Evolutionary conservation across 805 yeast genomes (phyloP), one percentile per base, ranked within the genome.

Genomic region (Schwanniomyces vanrijiae): DNA sequence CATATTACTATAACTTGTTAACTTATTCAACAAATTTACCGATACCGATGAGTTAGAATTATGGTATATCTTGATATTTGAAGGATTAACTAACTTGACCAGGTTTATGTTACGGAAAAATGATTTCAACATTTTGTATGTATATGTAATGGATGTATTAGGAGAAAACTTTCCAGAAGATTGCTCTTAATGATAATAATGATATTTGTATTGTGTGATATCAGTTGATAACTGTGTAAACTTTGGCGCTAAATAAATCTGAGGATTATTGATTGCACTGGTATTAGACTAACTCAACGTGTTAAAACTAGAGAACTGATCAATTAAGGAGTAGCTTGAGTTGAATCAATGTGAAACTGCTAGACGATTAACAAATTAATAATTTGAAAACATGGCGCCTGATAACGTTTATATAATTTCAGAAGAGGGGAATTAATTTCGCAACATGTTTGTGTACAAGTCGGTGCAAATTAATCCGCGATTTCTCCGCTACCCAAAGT

Each of bases 1-100:
- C 54, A 54, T 54, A 43, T 37, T 56, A 50, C 56, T 45, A 43
- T 55, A 61, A 42, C 50, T 44, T 26, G 43, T 43, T 29, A 60
- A 53, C 40, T 55, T 57, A 22, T 53, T 54, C 42, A 64, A 62
- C 43, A 67, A 53, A 42, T 65, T 65, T 38, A 49, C 52, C 9
- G 69, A 64, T 11, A 55, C 48, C 39, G 53, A 50, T 24, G 64
- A 59, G 38, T 58, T 48, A 21, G 70, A 43, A 52, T 65, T 60
- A 58, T 68, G 72, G 55, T 65, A 67, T 42, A 66, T 48, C 8
- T 54, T 48, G 10, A 52, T 50, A 28, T 26, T 16, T 5, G 37
- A 19, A 14, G 20, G 31, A 7, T 13, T 19, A 7, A 34, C 18
- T n/a, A 31, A 11, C 38, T 19, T 19, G 43, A 8, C 26, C 22